phyloP scores from a whole-genome alignment of 257 asterid species.

The Lantana camara region DNA sequence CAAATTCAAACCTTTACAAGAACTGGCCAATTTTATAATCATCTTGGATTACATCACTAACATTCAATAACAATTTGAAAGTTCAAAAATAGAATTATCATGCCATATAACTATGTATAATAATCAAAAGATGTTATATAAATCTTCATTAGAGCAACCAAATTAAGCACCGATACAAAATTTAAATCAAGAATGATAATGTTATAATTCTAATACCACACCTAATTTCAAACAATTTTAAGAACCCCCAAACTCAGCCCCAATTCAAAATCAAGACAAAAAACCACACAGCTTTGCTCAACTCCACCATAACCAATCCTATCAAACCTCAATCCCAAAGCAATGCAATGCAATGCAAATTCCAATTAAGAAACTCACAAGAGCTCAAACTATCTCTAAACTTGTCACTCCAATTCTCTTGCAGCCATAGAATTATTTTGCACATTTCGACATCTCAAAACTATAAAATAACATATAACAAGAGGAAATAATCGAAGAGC shows the following conservation, averaged over 20 bases:
- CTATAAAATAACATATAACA: too few species aligned
- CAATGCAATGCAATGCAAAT: background rate
- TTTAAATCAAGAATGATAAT: slow-evolving; percentile 18
- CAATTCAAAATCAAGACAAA: background rate
- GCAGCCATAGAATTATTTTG: slow-evolving; percentile 9
- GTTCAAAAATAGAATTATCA: too few species aligned
- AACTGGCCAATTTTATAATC: too few species aligned
- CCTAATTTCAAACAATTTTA: too few species aligned
- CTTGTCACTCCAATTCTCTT: background rate
- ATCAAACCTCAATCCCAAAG: slow-evolving; percentile 7
- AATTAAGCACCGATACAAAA: slow-evolving; percentile 9
- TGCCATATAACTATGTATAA: too few species aligned
- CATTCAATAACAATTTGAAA: too few species aligned
- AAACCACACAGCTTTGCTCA: background rate
- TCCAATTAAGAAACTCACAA: background rate
- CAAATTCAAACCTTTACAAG: too few species aligned
- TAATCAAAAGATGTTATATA: background rate
- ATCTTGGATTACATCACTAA: too few species aligned
- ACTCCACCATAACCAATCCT: background rate
- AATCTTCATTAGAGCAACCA: background rate
- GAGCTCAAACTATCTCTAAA: background rate
- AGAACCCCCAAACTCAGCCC: too few species aligned
- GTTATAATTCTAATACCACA: too few species aligned
- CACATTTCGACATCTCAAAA: background rate
- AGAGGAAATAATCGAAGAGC: too few species aligned